Conservation (phyloP, 2,329 filamentous ascomycete genomes). For the Ascochyta koolunga region DNA sequence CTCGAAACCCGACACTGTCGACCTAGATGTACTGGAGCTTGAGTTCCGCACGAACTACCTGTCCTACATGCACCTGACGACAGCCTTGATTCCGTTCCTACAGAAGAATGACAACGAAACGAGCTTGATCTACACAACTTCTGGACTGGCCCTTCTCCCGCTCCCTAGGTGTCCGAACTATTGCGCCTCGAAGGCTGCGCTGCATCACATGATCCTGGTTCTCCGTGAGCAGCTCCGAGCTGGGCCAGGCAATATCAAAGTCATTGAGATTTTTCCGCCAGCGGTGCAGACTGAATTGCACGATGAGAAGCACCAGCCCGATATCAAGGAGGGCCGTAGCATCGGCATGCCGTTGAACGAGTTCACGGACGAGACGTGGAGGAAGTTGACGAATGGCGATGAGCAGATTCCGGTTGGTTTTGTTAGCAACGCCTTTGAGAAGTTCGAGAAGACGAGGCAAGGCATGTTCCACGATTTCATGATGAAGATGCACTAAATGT, state of each 20-base stretch:
- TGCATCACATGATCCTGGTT: slow-evolving; percentile 60
- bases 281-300: slow-evolving; percentile 64
- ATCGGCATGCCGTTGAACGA: slow-evolving; percentile 62
- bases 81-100: slow-evolving; percentile 58
- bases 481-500: slow-evolving; percentile 24
- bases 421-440: slow-evolving; percentile 49
- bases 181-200: slow-evolving; percentile 61
- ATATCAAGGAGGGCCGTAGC: slow-evolving; percentile 56
- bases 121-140: slow-evolving; percentile 56
- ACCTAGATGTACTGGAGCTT: slow-evolving; percentile 51
- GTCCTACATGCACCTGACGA: slow-evolving; percentile 56
- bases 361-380: slow-evolving; percentile 59
- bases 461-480: slow-evolving; percentile 39
- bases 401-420: slow-evolving; percentile 60
- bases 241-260: slow-evolving; percentile 55
- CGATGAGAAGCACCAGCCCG: slow-evolving; percentile 61
- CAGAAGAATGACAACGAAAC: slow-evolving; percentile 53
- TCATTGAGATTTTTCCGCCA: slow-evolving; percentile 63
- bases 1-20: slow-evolving; percentile 54
- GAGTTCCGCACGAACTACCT: slow-evolving; percentile 61
- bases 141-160: slow-evolving; percentile 58
- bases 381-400: slow-evolving; percentile 53
- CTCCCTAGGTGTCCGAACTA: slow-evolving; percentile 58
- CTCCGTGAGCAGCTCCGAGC: slow-evolving; percentile 59
- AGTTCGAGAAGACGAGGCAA: slow-evolving; percentile 58